Evolutionary conservation across 331 rosid species (phyloP), one percentile per base, ranked within the genome.

Genomic region (Malus hybrid): DNA sequence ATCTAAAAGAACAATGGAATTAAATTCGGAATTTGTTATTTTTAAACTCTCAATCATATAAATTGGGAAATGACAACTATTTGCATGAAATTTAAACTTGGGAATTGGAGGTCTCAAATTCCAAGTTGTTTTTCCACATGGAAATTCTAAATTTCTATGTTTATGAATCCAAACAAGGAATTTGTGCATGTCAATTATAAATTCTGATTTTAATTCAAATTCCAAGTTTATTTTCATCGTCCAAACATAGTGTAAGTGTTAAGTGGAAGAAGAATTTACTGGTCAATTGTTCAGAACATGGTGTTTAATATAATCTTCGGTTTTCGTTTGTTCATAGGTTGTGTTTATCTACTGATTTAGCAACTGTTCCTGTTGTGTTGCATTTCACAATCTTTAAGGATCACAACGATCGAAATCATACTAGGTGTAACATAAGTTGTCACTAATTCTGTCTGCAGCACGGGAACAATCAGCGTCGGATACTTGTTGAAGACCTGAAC

Each of bases 401-500:
- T 13, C 10, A 24, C 3, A 28, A 13, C 66, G 2, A 14, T 61
- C 29, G 36, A 28, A 26, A 61, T 26, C 19, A 28, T 61, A 12
- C 5, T 61, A 9, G 36, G 19, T 26, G 36, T 61, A 61, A 61
- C 66, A 26, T 39, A 24, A 39, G 68, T 6, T 63, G 28, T 44
- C 69, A 62, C 48, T 79, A 28, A 33, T 86, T 83, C 71, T 58
- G 58, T 73, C 75, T 92, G 79, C 91, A 92, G 97, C 92, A 92
- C 76, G 99, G 93, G 30, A 88, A 73, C 68, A 80, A 90, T 78
- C 97, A 92, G 67, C 90, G 91, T 19, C 86, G 77, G 80, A 81
- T 83, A 61, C 84, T 90, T 56, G 92, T 89, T 69, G 97, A 92
- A 88, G 99, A 94, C 64, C 83, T 94, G 88, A 87, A 91, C 79